phyloP scores from a whole-genome alignment of 2,329 filamentous ascomycete genomes.

The Botrytis sinoallii region DNA sequence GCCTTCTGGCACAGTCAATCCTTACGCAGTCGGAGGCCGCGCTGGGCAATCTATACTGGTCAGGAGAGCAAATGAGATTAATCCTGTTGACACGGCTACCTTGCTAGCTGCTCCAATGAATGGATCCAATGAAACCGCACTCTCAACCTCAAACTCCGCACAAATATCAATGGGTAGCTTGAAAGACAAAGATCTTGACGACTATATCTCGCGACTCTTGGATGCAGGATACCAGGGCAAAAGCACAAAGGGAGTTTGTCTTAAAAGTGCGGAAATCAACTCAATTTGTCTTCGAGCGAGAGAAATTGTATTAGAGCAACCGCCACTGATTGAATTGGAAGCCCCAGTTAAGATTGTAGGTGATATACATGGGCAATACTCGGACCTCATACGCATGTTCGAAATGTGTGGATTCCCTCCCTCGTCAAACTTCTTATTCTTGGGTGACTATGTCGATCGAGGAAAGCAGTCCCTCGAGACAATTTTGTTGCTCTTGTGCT shows the following conservation, averaged over 20 bases:
- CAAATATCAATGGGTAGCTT: slow-evolving; percentile 83
- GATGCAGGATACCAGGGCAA: slow-evolving; percentile 96
- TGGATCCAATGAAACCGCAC: slow-evolving; percentile 42
- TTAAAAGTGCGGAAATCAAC: slow-evolving; percentile 96
- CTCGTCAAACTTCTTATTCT: slow-evolving; percentile 85
- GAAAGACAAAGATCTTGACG: slow-evolving; percentile 90
- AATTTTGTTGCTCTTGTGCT: slow-evolving; percentile 86
- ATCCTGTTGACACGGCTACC: slow-evolving; percentile 53
- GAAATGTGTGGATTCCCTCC: slow-evolving; percentile 98
- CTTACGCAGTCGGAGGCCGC: slow-evolving; percentile 58
- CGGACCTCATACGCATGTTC: slow-evolving; percentile 92
- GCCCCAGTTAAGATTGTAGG: slow-evolving; percentile 97
- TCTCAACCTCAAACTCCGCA: slow-evolving; percentile 44
- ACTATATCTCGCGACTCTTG: slow-evolving; percentile 91
- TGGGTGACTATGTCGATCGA: slow-evolving; percentile 94
- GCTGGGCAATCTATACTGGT: slow-evolving; percentile 89
- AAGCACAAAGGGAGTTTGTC: slow-evolving; percentile 92
- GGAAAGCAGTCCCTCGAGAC: slow-evolving; percentile 96
- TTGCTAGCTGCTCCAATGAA: slow-evolving; percentile 40
- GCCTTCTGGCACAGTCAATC: slow-evolving; percentile 62
- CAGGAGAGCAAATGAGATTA: slow-evolving; percentile 65
- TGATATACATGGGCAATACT: slow-evolving; percentile 95
- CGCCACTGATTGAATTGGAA: slow-evolving; percentile 84
- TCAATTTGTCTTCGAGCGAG: slow-evolving; percentile 87
- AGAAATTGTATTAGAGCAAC: slow-evolving; percentile 87